phyloP scores from a whole-genome alignment of 176 grass and related monocot genomes.

The Oryza longistaminata region DNA sequence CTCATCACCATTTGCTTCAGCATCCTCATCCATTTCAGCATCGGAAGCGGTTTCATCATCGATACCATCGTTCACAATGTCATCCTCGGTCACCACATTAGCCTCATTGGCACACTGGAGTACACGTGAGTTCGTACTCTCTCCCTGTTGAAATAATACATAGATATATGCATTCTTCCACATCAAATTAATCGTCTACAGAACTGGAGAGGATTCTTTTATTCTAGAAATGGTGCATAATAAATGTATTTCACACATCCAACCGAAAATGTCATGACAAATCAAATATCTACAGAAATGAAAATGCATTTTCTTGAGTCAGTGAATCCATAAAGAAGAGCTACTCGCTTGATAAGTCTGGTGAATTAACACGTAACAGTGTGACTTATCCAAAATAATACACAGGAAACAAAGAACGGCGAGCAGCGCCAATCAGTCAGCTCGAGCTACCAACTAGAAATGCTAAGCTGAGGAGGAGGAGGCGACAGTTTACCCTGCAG shows the following conservation, averaged over 20 bases:
- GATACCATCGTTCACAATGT: neutral
- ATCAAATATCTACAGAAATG: neutral
- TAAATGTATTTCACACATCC: neutral
- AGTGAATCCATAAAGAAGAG: neutral
- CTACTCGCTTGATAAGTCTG: too few species aligned
- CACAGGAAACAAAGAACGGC: neutral
- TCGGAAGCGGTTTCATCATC: slow-evolving; percentile 21
- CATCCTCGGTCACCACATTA: slow-evolving; percentile 29
- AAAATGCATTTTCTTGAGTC: neutral
- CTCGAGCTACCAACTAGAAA: neutral
- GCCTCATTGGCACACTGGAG: slow-evolving; percentile 12
- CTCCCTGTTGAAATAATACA: neutral
- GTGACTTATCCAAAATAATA: neutral
- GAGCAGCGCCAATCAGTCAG: neutral
- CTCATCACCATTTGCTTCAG: neutral
- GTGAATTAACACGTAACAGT: neutral
- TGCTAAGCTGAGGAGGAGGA: neutral
- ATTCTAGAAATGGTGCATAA: neutral
- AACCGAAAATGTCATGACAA: neutral
- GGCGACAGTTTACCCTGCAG: neutral
- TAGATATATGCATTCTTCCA: neutral
- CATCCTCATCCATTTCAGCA: neutral
- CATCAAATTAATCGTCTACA: neutral
- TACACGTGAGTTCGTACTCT: neutral
- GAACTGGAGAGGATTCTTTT: neutral